Evolutionary conservation across 176 grass and related monocot species (phyloP).

Genomic region (Tillandsia leiboldiana): DNA sequence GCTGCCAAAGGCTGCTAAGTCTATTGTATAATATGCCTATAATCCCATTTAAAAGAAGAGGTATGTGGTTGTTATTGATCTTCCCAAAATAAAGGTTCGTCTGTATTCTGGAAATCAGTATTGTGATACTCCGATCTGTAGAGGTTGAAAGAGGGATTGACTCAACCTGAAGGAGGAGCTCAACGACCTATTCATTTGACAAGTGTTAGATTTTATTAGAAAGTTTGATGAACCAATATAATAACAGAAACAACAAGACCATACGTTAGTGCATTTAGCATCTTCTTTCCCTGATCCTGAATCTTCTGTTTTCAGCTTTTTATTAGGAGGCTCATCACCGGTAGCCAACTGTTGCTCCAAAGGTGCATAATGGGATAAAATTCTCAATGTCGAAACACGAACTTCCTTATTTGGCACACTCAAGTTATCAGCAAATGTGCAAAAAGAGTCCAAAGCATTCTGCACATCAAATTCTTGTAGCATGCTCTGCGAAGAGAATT

Average conservation of each 20-base stretch:
- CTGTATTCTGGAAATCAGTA: slow-evolving; percentile 57
- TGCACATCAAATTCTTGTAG: slow-evolving; percentile 32
- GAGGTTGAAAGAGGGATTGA: slow-evolving; percentile 55
- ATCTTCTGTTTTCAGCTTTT: slow-evolving; percentile 64
- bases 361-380: slow-evolving; percentile 57
- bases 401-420: slow-evolving; percentile 60
- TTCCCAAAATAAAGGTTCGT: slow-evolving; percentile 56
- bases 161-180: slow-evolving; percentile 62
- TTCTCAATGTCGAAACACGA: slow-evolving; percentile 65
- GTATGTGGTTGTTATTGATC: slow-evolving; percentile 54
- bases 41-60: slow-evolving; percentile 76
- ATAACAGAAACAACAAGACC: slow-evolving; percentile 12
- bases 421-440: slow-evolving; percentile 54
- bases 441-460: slow-evolving; percentile 35
- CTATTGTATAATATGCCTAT: slow-evolving; percentile 78
- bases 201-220: background rate
- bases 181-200: slow-evolving; percentile 50
- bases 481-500: background rate
- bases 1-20: slow-evolving; percentile 74
- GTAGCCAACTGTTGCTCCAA: slow-evolving; percentile 32
- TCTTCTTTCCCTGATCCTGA: slow-evolving; percentile 33
- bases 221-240: background rate
- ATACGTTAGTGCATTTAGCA: slow-evolving; percentile 58
- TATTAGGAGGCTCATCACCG: slow-evolving; percentile 44
- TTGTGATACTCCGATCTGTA: slow-evolving; percentile 64